These are phyloP conservation scores for Arthroderma sp. DNA, from an alignment of 2,329 filamentous ascomycete genomes.

Conservation along the genomic window DNA sequence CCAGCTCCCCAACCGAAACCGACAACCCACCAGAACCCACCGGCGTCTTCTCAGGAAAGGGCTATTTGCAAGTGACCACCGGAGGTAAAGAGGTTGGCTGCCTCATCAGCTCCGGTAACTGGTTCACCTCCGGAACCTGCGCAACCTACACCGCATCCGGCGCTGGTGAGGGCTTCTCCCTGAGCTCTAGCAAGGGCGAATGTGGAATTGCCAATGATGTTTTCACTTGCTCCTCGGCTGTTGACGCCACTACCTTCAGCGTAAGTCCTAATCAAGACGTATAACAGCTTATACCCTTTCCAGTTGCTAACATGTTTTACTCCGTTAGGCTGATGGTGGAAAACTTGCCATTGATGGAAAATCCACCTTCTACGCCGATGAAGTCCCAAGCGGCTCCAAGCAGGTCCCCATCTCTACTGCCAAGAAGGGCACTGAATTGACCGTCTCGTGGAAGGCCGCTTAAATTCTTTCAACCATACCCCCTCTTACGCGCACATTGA, in stretches of 20 bases:
- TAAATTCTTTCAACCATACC: neutral
- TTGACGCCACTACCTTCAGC: constrained; percentile 20
- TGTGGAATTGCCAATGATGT: constrained; percentile 40
- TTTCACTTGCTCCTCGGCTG: constrained; percentile 36
- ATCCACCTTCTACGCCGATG: constrained; percentile 20
- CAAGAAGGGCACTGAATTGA: constrained; percentile 16
- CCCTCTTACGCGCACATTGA: too few species aligned
- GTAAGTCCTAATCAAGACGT: constrained; percentile 12
- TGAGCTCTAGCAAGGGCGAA: constrained; percentile 40
- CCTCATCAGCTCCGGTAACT: constrained; percentile 48
- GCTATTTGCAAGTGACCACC: constrained; percentile 40
- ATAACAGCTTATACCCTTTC: constrained; percentile 2
- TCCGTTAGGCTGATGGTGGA: constrained; percentile 3
- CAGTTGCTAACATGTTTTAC: neutral
- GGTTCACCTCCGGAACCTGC: constrained; percentile 51
- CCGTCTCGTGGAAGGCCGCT: constrained; percentile 16
- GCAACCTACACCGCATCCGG: constrained; percentile 47
- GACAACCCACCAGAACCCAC: constrained; percentile 6
- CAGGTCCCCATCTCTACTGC: constrained; percentile 19
- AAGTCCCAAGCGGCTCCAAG: constrained; percentile 18
- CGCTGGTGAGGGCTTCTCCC: constrained; percentile 35
- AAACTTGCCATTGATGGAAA: constrained; percentile 11
- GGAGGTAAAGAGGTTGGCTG: constrained; percentile 41
- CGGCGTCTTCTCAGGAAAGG: constrained; percentile 40
- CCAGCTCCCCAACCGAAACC: constrained; percentile 1